Conservation (phyloP, 768 basidiomycete species). For the Rhodotorula paludigena region DNA sequence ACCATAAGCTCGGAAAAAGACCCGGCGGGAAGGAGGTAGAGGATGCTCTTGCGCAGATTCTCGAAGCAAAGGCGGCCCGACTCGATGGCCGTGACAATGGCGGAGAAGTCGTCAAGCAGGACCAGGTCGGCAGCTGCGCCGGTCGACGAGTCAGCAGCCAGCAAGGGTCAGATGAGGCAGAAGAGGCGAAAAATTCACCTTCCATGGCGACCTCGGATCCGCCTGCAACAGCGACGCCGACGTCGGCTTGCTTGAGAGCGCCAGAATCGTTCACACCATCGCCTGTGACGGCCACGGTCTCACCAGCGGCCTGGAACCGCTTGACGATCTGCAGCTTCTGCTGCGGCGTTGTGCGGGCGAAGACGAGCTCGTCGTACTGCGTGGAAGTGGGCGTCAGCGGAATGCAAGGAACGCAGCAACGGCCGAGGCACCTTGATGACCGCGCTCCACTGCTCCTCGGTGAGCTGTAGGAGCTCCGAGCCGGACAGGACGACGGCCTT, state of each 20-base stretch:
- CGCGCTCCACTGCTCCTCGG: slow-evolving; percentile 46
- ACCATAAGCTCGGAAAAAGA: slow-evolving; percentile 60
- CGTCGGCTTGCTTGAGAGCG: slow-evolving; percentile 59
- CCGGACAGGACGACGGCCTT: slow-evolving; percentile 49
- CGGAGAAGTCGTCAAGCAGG: slow-evolving; percentile 47
- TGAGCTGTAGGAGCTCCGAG: slow-evolving; percentile 48
- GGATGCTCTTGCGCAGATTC: slow-evolving; percentile 52
- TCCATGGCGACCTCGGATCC: slow-evolving; percentile 39
- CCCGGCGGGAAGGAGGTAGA: slow-evolving; percentile 49
- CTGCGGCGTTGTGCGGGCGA: slow-evolving; percentile 61
- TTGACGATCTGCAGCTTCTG: slow-evolving; percentile 65
- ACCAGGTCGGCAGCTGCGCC: slow-evolving; percentile 44
- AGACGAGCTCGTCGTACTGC: slow-evolving; percentile 51
- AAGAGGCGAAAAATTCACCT: background rate
- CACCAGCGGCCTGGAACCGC: slow-evolving; percentile 55
- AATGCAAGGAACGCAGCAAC: slow-evolving; percentile 46
- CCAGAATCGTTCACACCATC: slow-evolving; percentile 64
- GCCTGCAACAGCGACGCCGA: slow-evolving; percentile 58
- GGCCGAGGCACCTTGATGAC: slow-evolving; percentile 43
- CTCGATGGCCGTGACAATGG: slow-evolving; percentile 46
- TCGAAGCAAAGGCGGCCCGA: slow-evolving; percentile 57
- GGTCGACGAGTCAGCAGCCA: background rate
- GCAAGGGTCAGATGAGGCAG: background rate
- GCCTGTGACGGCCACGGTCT: slow-evolving; percentile 62
- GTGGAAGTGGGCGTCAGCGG: slow-evolving; percentile 11